These are phyloP conservation scores for Melaleuca quinquenervia DNA, from an alignment of 345 rosid genomes.

Conservation along the genomic window DNA sequence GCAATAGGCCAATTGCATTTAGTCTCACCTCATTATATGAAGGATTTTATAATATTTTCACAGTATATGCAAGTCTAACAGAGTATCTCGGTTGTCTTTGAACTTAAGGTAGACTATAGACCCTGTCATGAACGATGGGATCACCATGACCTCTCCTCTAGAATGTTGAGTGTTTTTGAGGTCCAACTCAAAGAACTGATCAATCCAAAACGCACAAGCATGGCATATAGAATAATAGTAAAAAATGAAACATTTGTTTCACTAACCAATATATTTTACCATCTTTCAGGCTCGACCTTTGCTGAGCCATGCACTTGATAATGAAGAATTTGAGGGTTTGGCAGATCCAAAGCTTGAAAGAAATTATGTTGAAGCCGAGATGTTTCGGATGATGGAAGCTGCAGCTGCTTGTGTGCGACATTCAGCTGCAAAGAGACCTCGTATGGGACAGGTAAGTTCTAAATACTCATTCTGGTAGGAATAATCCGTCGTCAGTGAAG, in stretches of 20 bases:
- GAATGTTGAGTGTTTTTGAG: neutral
- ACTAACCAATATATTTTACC: neutral
- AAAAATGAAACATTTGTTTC: neutral
- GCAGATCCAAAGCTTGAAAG: constrained; percentile 69
- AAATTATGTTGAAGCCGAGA: constrained; percentile 50
- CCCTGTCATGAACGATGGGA: neutral
- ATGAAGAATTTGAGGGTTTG: constrained; percentile 43
- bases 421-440: constrained; percentile 81
- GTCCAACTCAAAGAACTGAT: neutral
- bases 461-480: neutral
- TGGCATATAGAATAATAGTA: neutral
- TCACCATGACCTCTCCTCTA: neutral
- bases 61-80: neutral
- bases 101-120: neutral
- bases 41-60: neutral
- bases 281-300: constrained; percentile 77
- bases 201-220: neutral
- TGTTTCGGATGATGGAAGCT: constrained; percentile 80
- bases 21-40: neutral
- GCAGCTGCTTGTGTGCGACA: constrained; percentile 92
- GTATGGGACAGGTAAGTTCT: constrained; percentile 74
- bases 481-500: neutral
- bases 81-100: neutral
- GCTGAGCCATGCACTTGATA: constrained; percentile 59
- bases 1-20: neutral